phyloP scores from a whole-genome alignment of 192 early-diverging fungal species.

The Entophlyctis helioformis region DNA sequence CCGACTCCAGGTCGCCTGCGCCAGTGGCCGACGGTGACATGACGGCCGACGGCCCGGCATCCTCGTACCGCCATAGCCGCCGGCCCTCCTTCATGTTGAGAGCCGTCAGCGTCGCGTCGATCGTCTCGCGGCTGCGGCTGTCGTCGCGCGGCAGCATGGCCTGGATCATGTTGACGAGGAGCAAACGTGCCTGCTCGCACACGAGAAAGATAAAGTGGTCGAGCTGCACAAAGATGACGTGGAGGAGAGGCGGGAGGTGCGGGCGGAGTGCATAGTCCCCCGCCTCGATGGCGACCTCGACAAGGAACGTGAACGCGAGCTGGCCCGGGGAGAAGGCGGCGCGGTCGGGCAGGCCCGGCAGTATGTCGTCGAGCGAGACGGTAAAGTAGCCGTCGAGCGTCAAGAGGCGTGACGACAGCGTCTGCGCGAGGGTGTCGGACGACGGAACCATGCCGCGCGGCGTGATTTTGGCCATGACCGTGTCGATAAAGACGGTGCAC shows the following conservation, averaged over 20 bases:
- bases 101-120: constrained; percentile 34
- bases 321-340: constrained; percentile 66
- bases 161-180: constrained; percentile 69
- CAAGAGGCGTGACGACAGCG: too few relatives aligned
- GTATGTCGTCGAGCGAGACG: constrained; percentile 54
- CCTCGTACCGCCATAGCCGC: constrained; percentile 69
- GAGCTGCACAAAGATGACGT: constrained; percentile 68
- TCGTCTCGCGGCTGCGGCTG: constrained; percentile 6
- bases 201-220: constrained; percentile 66
- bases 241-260: constrained; percentile 61
- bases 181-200: constrained; percentile 59
- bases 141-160: constrained; percentile 38
- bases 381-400: too few relatives aligned
- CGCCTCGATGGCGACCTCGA: constrained; percentile 68
- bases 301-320: constrained; percentile 61
- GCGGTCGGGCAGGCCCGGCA: constrained; percentile 48
- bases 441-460: constrained; percentile 56
- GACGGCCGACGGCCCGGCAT: constrained; percentile 48
- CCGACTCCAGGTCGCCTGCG: constrained; percentile 19
- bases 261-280: constrained; percentile 40
- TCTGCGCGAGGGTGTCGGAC: too few relatives aligned
- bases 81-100: constrained; percentile 59
- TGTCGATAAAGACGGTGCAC: constrained; percentile 43
- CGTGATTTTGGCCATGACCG: constrained; percentile 51
- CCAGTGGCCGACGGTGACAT: too few relatives aligned